Evolutionary conservation across 2,329 filamentous ascomycete genomes (phyloP).

Genomic region (Hysterium pulicare): DNA sequence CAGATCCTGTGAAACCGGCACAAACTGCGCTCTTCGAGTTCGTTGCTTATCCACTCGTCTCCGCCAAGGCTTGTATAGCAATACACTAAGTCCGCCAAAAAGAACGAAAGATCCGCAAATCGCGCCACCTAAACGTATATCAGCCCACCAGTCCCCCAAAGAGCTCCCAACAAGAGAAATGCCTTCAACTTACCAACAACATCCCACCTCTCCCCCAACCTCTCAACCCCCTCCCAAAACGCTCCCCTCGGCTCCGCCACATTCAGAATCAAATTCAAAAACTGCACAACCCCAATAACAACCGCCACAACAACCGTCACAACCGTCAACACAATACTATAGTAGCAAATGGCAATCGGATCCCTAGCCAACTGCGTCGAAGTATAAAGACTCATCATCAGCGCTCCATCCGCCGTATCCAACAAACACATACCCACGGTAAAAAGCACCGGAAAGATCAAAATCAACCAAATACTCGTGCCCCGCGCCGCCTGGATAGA

Average conservation of each 20-base stretch:
- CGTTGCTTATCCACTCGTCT: slow-evolving; percentile 49
- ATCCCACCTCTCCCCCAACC: slow-evolving; percentile 76
- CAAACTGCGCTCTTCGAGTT: slow-evolving; percentile 23
- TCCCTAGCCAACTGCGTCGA: slow-evolving; percentile 74
- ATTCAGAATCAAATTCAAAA: slow-evolving; percentile 74
- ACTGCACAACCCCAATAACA: slow-evolving; percentile 81
- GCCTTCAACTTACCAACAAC: slow-evolving; percentile 58
- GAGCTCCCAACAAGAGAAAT: slow-evolving; percentile 3
- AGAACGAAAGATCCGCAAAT: slow-evolving; percentile 85
- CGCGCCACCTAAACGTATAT: slow-evolving; percentile 49
- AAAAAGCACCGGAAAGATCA: slow-evolving; percentile 87
- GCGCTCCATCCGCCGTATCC: slow-evolving; percentile 85
- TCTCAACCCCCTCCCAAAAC: slow-evolving; percentile 89
- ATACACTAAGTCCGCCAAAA: slow-evolving; percentile 68
- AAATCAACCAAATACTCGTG: slow-evolving; percentile 88
- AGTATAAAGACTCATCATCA: slow-evolving; percentile 94
- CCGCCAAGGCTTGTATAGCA: slow-evolving; percentile 79
- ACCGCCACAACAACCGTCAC: slow-evolving; percentile 81
- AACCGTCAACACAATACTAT: slow-evolving; percentile 80
- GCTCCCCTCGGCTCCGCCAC: slow-evolving; percentile 67
- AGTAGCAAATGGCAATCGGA: slow-evolving; percentile 86
- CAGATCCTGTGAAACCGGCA: slow-evolving; percentile 18
- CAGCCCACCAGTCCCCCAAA: background rate
- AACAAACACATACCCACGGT: slow-evolving; percentile 94
- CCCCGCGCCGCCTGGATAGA: slow-evolving; percentile 82